Conservation (phyloP, 2,329 filamentous ascomycete genomes). For the Teratosphaeria destructans region DNA sequence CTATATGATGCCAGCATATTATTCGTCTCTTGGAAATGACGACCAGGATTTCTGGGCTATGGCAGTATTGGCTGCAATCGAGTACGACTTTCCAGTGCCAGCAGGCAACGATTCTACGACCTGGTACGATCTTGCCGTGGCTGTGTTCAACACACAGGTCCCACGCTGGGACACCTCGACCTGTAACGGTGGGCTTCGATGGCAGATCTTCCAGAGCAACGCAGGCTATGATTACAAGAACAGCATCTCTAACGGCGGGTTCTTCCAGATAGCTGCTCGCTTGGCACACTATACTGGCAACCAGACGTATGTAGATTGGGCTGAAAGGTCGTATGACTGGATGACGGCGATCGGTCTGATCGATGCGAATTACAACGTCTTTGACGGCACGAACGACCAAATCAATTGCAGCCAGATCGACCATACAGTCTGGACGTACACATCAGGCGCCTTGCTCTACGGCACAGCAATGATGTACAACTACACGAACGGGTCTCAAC, state of each 20-base stretch:
- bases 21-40: slow-evolving; percentile 36
- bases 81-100: slow-evolving; percentile 64
- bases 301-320: slow-evolving; percentile 67
- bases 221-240: slow-evolving; percentile 53
- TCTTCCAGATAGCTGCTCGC: slow-evolving; percentile 52
- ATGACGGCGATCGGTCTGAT: slow-evolving; percentile 40
- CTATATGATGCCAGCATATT: slow-evolving; percentile 31
- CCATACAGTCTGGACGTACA: slow-evolving; percentile 48
- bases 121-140: slow-evolving; percentile 70
- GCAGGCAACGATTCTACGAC: slow-evolving; percentile 36
- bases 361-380: slow-evolving; percentile 41
- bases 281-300: slow-evolving; percentile 72
- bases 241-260: slow-evolving; percentile 47
- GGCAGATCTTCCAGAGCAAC: slow-evolving; percentile 78
- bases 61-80: slow-evolving; percentile 67
- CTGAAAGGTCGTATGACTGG: slow-evolving; percentile 55
- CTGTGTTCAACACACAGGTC: slow-evolving; percentile 70
- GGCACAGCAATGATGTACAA: slow-evolving; percentile 50
- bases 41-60: slow-evolving; percentile 75
- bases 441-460: slow-evolving; percentile 44
- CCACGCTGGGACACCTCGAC: slow-evolving; percentile 55
- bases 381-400: slow-evolving; percentile 44
- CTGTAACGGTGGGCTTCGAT: slow-evolving; percentile 67
- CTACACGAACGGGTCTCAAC: slow-evolving; percentile 26
- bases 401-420: slow-evolving; percentile 43